Evolutionary conservation across 1,139 yeast genomes (phyloP).

Genomic region (Waltiozyma sp.): DNA sequence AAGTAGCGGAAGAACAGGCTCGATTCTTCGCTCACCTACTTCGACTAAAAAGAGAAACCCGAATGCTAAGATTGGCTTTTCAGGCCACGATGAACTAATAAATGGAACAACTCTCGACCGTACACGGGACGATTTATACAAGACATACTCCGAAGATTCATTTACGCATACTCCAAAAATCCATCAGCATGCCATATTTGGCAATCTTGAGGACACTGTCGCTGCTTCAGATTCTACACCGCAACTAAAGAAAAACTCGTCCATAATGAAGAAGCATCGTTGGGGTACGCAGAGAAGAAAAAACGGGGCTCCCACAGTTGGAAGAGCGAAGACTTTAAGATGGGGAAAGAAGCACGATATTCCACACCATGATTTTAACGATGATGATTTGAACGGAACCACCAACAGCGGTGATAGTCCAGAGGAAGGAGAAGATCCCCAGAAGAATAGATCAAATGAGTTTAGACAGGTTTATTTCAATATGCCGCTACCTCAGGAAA

Average conservation of each 20-base stretch:
- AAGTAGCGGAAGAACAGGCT: slow-evolving; percentile 7
- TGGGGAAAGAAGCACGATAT: slow-evolving; percentile 22
- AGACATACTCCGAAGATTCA: slow-evolving; percentile 12
- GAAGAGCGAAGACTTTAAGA: slow-evolving; percentile 28
- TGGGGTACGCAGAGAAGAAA: slow-evolving; percentile 87
- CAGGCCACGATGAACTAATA: slow-evolving; percentile 11
- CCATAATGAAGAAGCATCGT: slow-evolving; percentile 56
- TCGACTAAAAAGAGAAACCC: slow-evolving; percentile 11
- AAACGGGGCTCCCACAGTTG: slow-evolving; percentile 51
- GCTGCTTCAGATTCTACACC: not conserved
- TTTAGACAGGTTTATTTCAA: slow-evolving; percentile 56
- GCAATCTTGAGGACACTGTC: slow-evolving; percentile 4
- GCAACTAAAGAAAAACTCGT: slow-evolving; percentile 11
- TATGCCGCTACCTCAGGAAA: slow-evolving; percentile 52
- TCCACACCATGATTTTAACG: slow-evolving; percentile 7
- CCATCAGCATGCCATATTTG: slow-evolving; percentile 11
- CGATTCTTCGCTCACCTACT: slow-evolving; percentile 12
- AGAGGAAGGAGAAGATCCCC: slow-evolving; percentile 19
- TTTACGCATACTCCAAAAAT: slow-evolving; percentile 13
- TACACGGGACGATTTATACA: slow-evolving; percentile 8
- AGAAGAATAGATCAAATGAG: slow-evolving; percentile 14
- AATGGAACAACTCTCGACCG: slow-evolving; percentile 5
- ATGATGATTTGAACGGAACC: not conserved
- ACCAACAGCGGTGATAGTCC: not conserved
- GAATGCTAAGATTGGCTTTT: slow-evolving; percentile 14